phyloP scores from a whole-genome alignment of 257 asterid species.

The Nemophila menziesii region DNA sequence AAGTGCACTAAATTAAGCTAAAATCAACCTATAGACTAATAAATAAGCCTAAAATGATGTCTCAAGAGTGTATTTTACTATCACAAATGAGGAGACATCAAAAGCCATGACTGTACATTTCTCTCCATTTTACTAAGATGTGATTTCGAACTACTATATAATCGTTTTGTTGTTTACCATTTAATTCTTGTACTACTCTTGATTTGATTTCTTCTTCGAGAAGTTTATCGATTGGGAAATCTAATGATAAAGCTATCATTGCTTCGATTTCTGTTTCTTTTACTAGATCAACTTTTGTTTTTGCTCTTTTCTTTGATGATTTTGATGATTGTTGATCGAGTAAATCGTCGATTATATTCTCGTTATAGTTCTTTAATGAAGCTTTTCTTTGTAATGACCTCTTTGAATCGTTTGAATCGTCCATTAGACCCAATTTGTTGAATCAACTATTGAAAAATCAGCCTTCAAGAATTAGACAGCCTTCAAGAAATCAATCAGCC shows the following conservation, averaged over 20 bases:
- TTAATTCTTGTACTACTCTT: slow-evolving; percentile 46
- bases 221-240: slow-evolving; percentile 67
- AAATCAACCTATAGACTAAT: no score
- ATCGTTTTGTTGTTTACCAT: slow-evolving; percentile 72
- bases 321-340: slow-evolving; percentile 47
- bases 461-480: background rate
- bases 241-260: slow-evolving; percentile 66
- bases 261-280: slow-evolving; percentile 74
- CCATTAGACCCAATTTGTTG: background rate
- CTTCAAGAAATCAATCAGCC: background rate
- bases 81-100: no score
- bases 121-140: slow-evolving; percentile 65
- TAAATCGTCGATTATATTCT: slow-evolving; percentile 50
- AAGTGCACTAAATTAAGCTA: no score
- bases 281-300: slow-evolving; percentile 44
- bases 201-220: slow-evolving; percentile 62
- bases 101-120: slow-evolving; percentile 54
- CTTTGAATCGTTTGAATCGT: slow-evolving; percentile 28
- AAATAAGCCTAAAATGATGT: no score
- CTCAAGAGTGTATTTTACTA: no score
- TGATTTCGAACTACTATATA: slow-evolving; percentile 81
- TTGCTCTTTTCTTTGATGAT: slow-evolving; percentile 35
- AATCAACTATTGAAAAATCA: background rate
- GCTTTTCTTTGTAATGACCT: slow-evolving; percentile 48
- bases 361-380: slow-evolving; percentile 35